Base-by-base conservation (phyloP, 495 filamentous ascomycete species). In the Friedmanniomyces simplex region DNA sequence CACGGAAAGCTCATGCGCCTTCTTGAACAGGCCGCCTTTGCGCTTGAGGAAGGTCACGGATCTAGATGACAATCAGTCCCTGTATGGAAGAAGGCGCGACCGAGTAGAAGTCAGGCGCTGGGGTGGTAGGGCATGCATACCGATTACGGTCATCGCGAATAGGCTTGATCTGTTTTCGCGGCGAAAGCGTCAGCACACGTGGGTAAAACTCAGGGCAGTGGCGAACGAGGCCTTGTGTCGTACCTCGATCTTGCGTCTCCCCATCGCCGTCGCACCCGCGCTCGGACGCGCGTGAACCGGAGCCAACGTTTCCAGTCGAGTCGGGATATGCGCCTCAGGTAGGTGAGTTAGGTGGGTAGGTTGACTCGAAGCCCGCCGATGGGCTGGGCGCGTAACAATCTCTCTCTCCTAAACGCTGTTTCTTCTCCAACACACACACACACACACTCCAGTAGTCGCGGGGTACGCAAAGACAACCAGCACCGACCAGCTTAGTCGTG, bases 101-200 rank as follows among this genome's bases (percentile, higher is more conserved):
- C n/a, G n/a, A n/a, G 24, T 22, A 28, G 42, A n/a, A 43, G 39
- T 43, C 24, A 50, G 55, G 52, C 32, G 47, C 54, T 25, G 50
- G 39, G 21, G 39, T 28, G 24, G n/a, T 12, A 43, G 18, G 14
- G 49, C 12, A 43, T 16, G 96, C 93, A 62, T 91, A 96, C 68
- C 93, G 89, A 69, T 98, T 98, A 68, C 93, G 82, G 71, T 98
- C 93, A 82, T 98, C 93, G 76, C 95, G 96, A 79, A 98, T 98
- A 54, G 94, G 87, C 76, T 97, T 97, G 79, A 98, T 98, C 76
- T 21, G 20, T 20, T 36, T 32, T 24, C 18, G 14, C 11, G 48
- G 26, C 12, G 21, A 24, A 2, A 22, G 2, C 28, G 32, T 32
- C 22, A 39, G 42, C 32, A 57, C n/a, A 4, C 21, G 28, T n/a